Base-by-base conservation (phyloP, 176 grass and related monocot species). In the Aegilops sharonensis region DNA sequence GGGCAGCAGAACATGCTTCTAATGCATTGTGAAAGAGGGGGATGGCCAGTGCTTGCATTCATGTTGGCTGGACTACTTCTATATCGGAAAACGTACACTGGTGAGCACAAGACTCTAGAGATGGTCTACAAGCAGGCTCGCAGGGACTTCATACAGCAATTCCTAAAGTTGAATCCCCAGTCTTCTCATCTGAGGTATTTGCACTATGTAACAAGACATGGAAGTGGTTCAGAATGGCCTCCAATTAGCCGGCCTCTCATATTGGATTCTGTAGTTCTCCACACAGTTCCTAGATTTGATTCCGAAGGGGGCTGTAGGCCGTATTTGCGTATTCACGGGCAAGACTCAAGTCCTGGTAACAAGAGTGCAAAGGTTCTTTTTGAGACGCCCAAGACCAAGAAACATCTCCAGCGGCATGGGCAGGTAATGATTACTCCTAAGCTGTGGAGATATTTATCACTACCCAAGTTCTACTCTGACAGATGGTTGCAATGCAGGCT, bases 61-160 rank as follows among this genome's bases (percentile, higher is more conserved):
- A 94, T 98, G 92, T 78, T 98, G 37, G 92, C 97, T 15, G 94
- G 97, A 50, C 92, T 98, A 57, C 94, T 98, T 65, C 83, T 98
- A 59, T 98, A 93, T 82, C 78, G 90, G 60, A 94, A 94, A 85
- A 91, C 90, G 66, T 98, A 92, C 80, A 89, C 81, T 10, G 92
- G 94, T 8, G 97, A 98, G 81, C 91, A 94, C 68, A 98, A 95
- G 75, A 95, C 93, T 69, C 86, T 98, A 67, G 97, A 98, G 69
- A 96, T 98, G 94, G 97, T 98, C 39, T 98, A 98, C 86, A 98
- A 92, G 79, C 97, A 98, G 91, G 94, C 94, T 34, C 90, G 92
- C 54, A 90, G 89, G 75, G 97, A 98, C 23, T 91, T 98, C 34
- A 88, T 98, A 63, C 93, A 94, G 30, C 87, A 94, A 40, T 98